These are phyloP conservation scores for Talaromyces sp. DNA, from an alignment of 2,329 filamentous ascomycete genomes.

Conservation along the genomic window DNA sequence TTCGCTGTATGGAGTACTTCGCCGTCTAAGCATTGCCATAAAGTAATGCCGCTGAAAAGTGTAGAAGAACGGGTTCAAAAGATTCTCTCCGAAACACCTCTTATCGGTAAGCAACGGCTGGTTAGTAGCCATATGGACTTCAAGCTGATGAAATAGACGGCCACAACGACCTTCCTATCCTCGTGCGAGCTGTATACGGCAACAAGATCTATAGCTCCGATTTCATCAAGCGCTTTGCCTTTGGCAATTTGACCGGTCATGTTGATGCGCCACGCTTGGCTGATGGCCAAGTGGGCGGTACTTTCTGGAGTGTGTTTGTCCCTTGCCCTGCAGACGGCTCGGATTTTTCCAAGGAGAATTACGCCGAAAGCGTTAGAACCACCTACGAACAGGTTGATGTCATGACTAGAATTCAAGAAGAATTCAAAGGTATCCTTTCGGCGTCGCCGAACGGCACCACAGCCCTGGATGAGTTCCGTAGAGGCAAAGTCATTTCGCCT, in stretches of 20 bases:
- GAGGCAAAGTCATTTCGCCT: constrained; percentile 66
- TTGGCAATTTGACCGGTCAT: constrained; percentile 63
- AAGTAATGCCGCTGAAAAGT: constrained; percentile 12
- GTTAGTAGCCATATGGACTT: background rate
- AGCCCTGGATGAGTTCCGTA: constrained; percentile 57
- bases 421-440: constrained; percentile 47
- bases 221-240: constrained; percentile 69
- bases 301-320: constrained; percentile 89
- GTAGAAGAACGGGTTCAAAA: constrained; percentile 38
- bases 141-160: constrained; percentile 58
- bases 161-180: constrained; percentile 79
- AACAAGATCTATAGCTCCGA: constrained; percentile 72
- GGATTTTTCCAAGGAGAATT: constrained; percentile 69
- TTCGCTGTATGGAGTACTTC: constrained; percentile 4
- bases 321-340: constrained; percentile 67
- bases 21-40: constrained; percentile 2
- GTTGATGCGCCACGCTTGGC: constrained; percentile 74
- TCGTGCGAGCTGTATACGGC: constrained; percentile 60
- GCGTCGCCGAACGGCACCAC: constrained; percentile 53
- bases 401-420: constrained; percentile 30
- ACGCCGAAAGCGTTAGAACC: constrained; percentile 48
- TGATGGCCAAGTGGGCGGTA: constrained; percentile 63
- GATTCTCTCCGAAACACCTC: constrained; percentile 44
- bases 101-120: constrained; percentile 39
- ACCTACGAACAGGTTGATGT: constrained; percentile 36